A percentile compares a stretch with the other conserved stretches of the same genome.
Conservation (phyloP, 805 yeast species). For the Metschnikowia hibisci region DNA sequence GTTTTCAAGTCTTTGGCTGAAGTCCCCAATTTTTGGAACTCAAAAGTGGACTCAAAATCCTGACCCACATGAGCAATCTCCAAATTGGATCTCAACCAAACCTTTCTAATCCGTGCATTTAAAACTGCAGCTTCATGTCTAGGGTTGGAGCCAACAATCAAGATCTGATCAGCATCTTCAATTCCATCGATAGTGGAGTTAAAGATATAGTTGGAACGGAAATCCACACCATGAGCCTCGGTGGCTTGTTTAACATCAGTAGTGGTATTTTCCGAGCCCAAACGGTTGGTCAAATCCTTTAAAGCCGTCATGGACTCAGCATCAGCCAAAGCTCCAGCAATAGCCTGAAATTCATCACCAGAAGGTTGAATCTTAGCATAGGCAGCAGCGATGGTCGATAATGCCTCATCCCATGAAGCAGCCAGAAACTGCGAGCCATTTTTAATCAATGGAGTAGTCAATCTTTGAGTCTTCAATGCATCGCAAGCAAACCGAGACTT, state of each 20-base stretch:
- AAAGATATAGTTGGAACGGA: constrained; percentile 76
- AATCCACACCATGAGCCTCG: constrained; percentile 61
- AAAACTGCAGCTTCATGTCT: constrained; percentile 87
- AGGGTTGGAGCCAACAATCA: constrained; percentile 82
- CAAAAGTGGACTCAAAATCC: constrained; percentile 72
- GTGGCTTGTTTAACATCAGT: constrained; percentile 62
- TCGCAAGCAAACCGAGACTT: constrained; percentile 83
- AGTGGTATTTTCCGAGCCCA: constrained; percentile 78
- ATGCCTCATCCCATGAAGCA: constrained; percentile 86
- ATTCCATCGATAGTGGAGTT: constrained; percentile 76
- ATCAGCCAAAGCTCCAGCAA: constrained; percentile 78
- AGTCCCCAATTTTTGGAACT: constrained; percentile 58
- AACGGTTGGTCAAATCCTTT: constrained; percentile 70
- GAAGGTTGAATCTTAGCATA: constrained; percentile 51
- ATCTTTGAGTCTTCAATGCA: constrained; percentile 80
- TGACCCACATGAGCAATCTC: constrained; percentile 74
- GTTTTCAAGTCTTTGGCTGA: constrained; percentile 51
- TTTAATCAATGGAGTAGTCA: constrained; percentile 75
- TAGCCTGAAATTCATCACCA: constrained; percentile 72
- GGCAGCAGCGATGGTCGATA: constrained; percentile 63
- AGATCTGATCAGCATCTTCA: constrained; percentile 77
- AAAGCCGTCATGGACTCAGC: constrained; percentile 79
- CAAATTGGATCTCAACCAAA: constrained; percentile 66
- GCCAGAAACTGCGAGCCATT: constrained; percentile 64
- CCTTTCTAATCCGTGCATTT: constrained; percentile 77